Conservation (phyloP, 2,329 filamentous ascomycete species). For the Fusarium nodosum region DNA sequence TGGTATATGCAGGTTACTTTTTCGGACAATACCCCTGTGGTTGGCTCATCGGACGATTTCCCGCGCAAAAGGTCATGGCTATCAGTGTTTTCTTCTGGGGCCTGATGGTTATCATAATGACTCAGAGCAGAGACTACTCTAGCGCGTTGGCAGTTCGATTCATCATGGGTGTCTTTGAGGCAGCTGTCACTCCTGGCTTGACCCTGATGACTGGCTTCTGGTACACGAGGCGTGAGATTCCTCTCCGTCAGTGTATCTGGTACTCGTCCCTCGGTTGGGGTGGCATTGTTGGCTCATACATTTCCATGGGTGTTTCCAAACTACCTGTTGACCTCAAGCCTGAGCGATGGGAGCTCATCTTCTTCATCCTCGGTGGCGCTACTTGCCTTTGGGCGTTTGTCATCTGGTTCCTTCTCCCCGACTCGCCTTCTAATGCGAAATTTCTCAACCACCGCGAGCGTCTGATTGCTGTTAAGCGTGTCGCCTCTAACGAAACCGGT, state of each 20-base stretch:
- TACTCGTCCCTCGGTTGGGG: slow-evolving; percentile 15
- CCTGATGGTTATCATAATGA: slow-evolving; percentile 14
- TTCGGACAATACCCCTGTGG: slow-evolving; percentile 16
- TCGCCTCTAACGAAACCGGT: slow-evolving; percentile 6
- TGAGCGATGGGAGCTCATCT: slow-evolving; percentile 11
- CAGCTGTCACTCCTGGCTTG: slow-evolving; percentile 4
- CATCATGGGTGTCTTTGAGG: slow-evolving; percentile 20
- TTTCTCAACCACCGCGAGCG: slow-evolving; percentile 17
- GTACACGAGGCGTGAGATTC: slow-evolving; percentile 18
- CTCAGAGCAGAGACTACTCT: slow-evolving; percentile 15
- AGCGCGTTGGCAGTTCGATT: slow-evolving; percentile 17
- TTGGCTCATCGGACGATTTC: slow-evolving; percentile 14
- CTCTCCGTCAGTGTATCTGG: slow-evolving; percentile 20
- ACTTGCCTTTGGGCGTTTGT: slow-evolving; percentile 19
- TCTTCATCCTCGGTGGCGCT: slow-evolving; percentile 11
- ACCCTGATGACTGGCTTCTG: slow-evolving; percentile 19
- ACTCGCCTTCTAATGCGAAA: slow-evolving; percentile 11
- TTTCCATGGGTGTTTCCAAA: slow-evolving; percentile 18
- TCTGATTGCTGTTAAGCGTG: slow-evolving; percentile 14
- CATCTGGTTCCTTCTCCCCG: slow-evolving; percentile 18
- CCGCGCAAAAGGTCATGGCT: slow-evolving; percentile 17
- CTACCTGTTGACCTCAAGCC: slow-evolving; percentile 16
- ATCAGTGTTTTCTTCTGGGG: slow-evolving; percentile 19
- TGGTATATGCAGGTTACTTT: slow-evolving; percentile 15
- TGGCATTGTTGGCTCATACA: slow-evolving; percentile 9